Base-by-base conservation (phyloP, 192 early-diverging fungal genomes). In the Coemansia sp. region DNA sequence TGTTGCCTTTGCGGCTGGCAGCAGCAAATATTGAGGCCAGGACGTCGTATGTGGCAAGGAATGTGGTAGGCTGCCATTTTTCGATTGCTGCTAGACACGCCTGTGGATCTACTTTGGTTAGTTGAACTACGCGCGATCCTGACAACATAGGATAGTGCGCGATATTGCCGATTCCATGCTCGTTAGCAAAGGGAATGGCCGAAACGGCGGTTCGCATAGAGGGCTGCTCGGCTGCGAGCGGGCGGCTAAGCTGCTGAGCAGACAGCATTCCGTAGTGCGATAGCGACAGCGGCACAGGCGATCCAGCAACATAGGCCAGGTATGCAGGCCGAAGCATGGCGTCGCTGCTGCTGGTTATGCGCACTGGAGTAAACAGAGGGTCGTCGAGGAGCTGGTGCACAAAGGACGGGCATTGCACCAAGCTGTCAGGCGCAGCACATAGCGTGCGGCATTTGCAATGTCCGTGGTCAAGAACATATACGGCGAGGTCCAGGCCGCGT, bases 231-330 rank as follows among this genome's bases (percentile, higher is more conserved):
- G 56, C 6, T 15, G 29, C 5, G 47, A 20, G 60, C 63, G 49
- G 64, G 19, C 65, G 62, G 19, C 39, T 60, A 27, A 76, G 47
- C 22, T 59, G 32, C 9, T 71, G 70, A 32, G 73, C 46, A 9
- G 79, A 68, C 20, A 82, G 67, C 63, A 82, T 57, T 29, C 79
- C 74, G 54, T 72, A 82, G 67, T 82, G 79, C 53, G 79, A 76
- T 11, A 82, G 51, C 40, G 64, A 60, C 27, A 82, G 58, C 37
- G 74, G 72, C 45, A 38, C 65, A 11, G 63, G 62, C 22, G 63
- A 19, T n/a, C 32, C 59, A 19, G 73, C 49, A 14, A 66, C 43
- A 56, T 76, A 76, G 0, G 73, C 54, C 31, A 72, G 73, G 36
- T 75, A 75, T 12, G 78, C 78, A 3, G 78, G 73, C 59, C 68